Evolutionary conservation across 2,329 filamentous ascomycete genomes (phyloP), one percentile per base, ranked within the genome.

Genomic region (Trichoderma sp.): DNA sequence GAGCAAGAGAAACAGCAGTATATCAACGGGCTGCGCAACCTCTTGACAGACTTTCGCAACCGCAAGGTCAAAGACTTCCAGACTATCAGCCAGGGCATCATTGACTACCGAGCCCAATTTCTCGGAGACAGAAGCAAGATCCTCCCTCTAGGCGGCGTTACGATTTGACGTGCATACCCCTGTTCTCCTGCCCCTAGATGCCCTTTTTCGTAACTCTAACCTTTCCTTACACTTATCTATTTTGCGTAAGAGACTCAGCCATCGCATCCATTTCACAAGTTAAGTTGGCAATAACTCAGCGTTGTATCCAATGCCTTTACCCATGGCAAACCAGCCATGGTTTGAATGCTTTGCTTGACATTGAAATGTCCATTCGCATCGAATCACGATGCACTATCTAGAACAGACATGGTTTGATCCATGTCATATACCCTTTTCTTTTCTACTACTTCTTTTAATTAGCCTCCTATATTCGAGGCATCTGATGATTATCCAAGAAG

Each of bases 31-130:
- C 83, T 93, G 58, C 85, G 85, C 68, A 81, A 85, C 71, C 81
- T 91, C 43, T 85, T 93, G 68, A 83, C 85, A 70, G 83, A 86
- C 54, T 84, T 90, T 73, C 86, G 88, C 73, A 81, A 82, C 71
- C 84, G 83, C 72, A 87, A 88, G 73, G 82, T 89, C 68, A 86
- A 84, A 76, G 89, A 92, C 75, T 91, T 91, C 76, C 82, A 88
- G 71, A 84, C 83, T 60, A 91, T 92, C 76, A 89, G 89, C 68
- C 81, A 84, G 73, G 86, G 87, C 66, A 91, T 93, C 74, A 84
- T 91, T 76, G 85, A 88, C 72, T 91, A 89, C 77, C 87, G 90
- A 74, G 83, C 87, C 71, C 84, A 84, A 66, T 91, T 92, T 74
- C 81, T 89, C 32, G 86, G 84, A 73, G 90, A 92, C 79, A 82